These are phyloP conservation scores for Ophiostoma montium DNA, from an alignment of 2,329 filamentous ascomycete species.

Conservation along the genomic window DNA sequence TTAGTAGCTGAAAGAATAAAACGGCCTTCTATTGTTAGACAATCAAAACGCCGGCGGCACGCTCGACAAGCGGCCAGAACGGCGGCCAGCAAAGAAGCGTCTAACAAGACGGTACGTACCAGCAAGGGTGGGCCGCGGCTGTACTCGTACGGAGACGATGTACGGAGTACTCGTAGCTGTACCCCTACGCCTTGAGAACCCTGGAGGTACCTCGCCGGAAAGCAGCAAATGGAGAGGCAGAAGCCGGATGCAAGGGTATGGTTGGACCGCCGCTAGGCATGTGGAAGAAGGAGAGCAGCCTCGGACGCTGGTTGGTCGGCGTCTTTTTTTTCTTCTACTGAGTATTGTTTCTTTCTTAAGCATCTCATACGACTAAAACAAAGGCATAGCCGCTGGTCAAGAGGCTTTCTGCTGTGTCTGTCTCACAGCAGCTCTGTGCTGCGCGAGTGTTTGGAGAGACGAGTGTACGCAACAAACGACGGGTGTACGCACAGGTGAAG, in stretches of 20 bases:
- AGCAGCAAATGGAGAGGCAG: background rate
- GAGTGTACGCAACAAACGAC: background rate
- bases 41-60: background rate
- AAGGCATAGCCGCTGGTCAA: background rate
- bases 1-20: background rate
- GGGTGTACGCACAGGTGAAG: too few relatives aligned
- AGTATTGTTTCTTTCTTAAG: background rate
- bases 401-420: background rate
- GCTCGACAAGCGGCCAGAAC: background rate
- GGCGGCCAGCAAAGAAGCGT: constrained; percentile 1
- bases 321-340: too few relatives aligned
- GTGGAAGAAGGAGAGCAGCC: background rate
- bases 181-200: too few relatives aligned
- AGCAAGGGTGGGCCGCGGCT: background rate
- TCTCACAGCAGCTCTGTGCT: background rate
- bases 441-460: background rate
- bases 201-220: too few relatives aligned
- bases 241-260: background rate
- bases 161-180: too few relatives aligned
- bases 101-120: background rate
- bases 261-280: background rate
- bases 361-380: too few relatives aligned
- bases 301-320: background rate
- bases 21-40: background rate
- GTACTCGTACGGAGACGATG: too few relatives aligned